Conservation (phyloP, 1,284 basidiomycete genomes). For the Pseudozyma hubeiensis region DNA sequence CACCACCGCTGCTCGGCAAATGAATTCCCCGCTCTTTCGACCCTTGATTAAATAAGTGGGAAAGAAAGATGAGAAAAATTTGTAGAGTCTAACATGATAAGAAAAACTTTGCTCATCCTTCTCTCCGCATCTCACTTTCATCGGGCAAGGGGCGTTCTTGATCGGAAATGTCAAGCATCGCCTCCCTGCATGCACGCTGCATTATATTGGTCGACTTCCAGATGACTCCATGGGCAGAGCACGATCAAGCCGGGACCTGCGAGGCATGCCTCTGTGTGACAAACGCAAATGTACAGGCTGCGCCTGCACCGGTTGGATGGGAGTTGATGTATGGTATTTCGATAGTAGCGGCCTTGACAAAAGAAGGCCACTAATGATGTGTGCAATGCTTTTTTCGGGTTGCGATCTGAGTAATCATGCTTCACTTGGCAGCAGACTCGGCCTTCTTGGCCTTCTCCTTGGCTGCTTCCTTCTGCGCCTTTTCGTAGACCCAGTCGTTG, state of each 20-base stretch:
- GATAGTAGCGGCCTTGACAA: background rate
- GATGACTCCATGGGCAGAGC: too few relatives aligned
- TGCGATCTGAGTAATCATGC: background rate
- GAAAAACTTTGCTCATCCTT: too few relatives aligned
- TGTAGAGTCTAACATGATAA: background rate
- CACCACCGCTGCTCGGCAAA: slow-evolving; percentile 5
- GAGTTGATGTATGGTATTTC: slow-evolving; percentile 13
- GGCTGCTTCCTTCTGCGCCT: slow-evolving; percentile 61
- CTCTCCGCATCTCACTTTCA: too few relatives aligned
- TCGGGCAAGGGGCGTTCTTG: too few relatives aligned
- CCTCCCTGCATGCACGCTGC: too few relatives aligned
- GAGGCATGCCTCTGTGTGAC: too few relatives aligned
- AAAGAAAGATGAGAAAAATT: too few relatives aligned
- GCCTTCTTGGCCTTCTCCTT: slow-evolving; percentile 57
- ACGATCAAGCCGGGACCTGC: too few relatives aligned
- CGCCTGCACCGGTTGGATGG: background rate
- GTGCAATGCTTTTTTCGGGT: background rate
- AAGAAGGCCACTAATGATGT: background rate
- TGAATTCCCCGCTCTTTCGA: slow-evolving; percentile 7
- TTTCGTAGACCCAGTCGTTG: slow-evolving; percentile 79
- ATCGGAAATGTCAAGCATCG: too few relatives aligned
- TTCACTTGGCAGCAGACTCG: slow-evolving; percentile 30
- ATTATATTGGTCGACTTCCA: too few relatives aligned
- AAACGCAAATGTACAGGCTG: too few relatives aligned
- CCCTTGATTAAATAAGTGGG: background rate